These are phyloP conservation scores for Silybum marianum DNA, from an alignment of 129 eudicot genomes.

Conservation along the genomic window DNA sequence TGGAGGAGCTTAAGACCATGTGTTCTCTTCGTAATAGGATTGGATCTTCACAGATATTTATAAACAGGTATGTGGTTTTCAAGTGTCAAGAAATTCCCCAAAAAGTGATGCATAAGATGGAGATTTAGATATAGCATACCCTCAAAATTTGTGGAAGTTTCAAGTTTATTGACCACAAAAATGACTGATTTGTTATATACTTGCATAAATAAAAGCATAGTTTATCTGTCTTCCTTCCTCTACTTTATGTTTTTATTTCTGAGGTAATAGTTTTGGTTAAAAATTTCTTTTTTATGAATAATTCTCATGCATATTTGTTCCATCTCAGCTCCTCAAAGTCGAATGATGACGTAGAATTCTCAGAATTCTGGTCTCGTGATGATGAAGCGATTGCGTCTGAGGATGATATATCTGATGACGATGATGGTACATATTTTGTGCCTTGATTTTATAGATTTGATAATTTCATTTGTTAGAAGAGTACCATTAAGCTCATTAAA, in stretches of 20 bases:
- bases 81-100: neutral
- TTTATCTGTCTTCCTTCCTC: neutral
- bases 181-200: neutral
- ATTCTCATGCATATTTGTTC: constrained; percentile 10
- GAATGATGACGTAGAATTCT: constrained; percentile 43
- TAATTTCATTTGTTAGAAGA: neutral
- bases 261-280: neutral
- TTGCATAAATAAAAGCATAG: neutral
- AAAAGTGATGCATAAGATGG: neutral
- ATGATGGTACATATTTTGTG: constrained; percentile 59
- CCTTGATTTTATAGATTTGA: constrained; percentile 1
- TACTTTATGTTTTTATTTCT: neutral
- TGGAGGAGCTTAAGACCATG: constrained; percentile 68
- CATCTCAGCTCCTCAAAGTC: constrained; percentile 57
- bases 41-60: constrained; percentile 59
- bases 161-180: neutral
- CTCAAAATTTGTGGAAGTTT: neutral
- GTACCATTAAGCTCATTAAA: no score
- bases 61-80: constrained; percentile 55
- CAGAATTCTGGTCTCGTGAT: constrained; percentile 90
- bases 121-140: neutral
- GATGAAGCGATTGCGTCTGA: constrained; percentile 68
- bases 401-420: constrained; percentile 89
- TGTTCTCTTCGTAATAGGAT: constrained; percentile 48
- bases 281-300: neutral